Base-by-base conservation (phyloP, 306 rosid species). In the Malus sylvestris region DNA sequence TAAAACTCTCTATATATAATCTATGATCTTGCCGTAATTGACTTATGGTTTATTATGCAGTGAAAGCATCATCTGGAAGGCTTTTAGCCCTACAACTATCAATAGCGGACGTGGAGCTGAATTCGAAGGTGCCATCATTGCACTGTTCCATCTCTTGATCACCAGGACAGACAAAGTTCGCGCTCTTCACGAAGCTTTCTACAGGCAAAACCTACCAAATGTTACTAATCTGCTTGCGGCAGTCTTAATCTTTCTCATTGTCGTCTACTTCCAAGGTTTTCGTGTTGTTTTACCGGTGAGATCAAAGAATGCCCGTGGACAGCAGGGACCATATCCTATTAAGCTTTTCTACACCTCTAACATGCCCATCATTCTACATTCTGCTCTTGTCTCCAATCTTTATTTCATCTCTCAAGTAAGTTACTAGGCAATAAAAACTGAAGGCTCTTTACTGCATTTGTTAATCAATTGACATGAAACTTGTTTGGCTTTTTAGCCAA, bases 291-390 rank as follows among this genome's bases (percentile, higher is more conserved):
- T 93, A 86, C 97, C 98, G 10, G 96, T 93, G 75, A 89, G 96
- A 75, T 93, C 98, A 77, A 93, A 89, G 93, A 93, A 88, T 86
- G 92, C 97, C 44, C 97, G 92, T 66, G 97, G 98, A 20, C 98
- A 93, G 83, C 93, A 91, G 85, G 97, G 97, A 72, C 91, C 98
- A 12, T 93, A 93, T 72, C 98, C 98, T 29, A 93, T 93, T 82
- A 93, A 93, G 79, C 91, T 91, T 67, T 93, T 93, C 79, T 93
- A 93, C 82, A 91, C 98, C 81, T 93, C 96, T 75, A 93, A 93
- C 86, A 93, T 93, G 98, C 98, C 98, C 75, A 93, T 93, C 57
- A 93, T 93, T 87, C 96, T 93, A 30, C 98, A 93, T 72, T 91
- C 98, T 74, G 98, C 98, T 11, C 97, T 93, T 32, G 97, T 91